Base-by-base conservation (phyloP, 192 early-diverging fungal genomes). In the Irineochytrium annulatum region DNA sequence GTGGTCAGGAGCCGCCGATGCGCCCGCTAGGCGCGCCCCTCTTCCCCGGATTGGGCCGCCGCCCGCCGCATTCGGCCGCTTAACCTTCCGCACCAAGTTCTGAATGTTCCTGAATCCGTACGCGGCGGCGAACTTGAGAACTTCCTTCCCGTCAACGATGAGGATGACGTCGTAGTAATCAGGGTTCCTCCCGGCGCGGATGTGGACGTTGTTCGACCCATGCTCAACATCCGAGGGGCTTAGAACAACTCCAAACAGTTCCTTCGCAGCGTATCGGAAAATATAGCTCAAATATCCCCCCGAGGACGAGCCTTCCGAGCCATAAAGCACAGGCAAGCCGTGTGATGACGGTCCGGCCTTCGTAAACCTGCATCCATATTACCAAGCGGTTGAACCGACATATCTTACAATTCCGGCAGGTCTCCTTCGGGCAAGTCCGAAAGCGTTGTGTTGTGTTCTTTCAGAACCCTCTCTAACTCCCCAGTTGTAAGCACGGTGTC, bases 21-120 rank as follows among this genome's bases (percentile, higher is more conserved):
- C 52, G 17, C 30, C 19, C 20, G 43, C 43, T 43, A 52, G 16
- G 19, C 46, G 31, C 17, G 55, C 52, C 27, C 58, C 37, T 20
- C 45, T 52, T 27, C 51, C 59, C 34, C 53, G 51, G 22, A 34
- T 27, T 32, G 65, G 66, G 1, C 60, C 45, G 34, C 30, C 55
- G 34, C 30, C 16, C n/a, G 56, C 54, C 34, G 39, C n/a, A n/a
- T n/a, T n/a, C n/a, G n/a, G n/a, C n/a, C n/a, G 78, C 56, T 95
- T 94, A 46, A 95, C 80, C 69, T 97, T 99, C n/a, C 97, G 85
- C 35, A 99, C 92, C 52, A 99, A 73, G 55, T 96, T 97, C 71
- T 99, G 97, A 57, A 99, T 90, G 65, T 99, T 96, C 13, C 93
- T 78, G 79, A 99, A 99, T 5, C 97, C 95, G 72, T 97, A 96